phyloP scores from a whole-genome alignment of 1,284 basidiomycete genomes.

The Apiotrichum gamsii region DNA sequence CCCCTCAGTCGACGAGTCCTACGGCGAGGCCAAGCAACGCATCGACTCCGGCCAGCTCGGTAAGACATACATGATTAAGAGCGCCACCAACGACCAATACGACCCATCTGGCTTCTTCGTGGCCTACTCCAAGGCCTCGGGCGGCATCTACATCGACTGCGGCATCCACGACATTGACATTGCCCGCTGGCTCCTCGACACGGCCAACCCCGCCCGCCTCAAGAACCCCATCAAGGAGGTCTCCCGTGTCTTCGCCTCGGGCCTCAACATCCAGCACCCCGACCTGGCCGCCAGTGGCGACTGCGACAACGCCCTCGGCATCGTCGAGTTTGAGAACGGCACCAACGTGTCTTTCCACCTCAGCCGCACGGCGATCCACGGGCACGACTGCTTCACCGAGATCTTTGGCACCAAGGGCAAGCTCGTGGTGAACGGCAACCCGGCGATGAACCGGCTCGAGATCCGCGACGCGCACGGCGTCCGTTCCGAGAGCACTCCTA shows the following conservation, averaged over 20 bases:
- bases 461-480: constrained; percentile 31
- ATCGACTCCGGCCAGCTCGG: constrained; percentile 24
- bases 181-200: constrained; percentile 23
- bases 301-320: constrained; percentile 27
- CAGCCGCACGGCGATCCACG: constrained; percentile 25
- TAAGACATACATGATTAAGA: constrained; percentile 23
- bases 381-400: constrained; percentile 29
- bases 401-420: constrained; percentile 29
- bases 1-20: constrained; percentile 30
- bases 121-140: constrained; percentile 24
- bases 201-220: not conserved
- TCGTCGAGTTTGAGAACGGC: constrained; percentile 25
- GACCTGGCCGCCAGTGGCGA: constrained; percentile 25
- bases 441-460: constrained; percentile 23
- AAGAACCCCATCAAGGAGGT: constrained; percentile 21
- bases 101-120: constrained; percentile 36
- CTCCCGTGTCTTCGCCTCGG: constrained; percentile 23
- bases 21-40: constrained; percentile 16
- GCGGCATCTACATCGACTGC: constrained; percentile 35
- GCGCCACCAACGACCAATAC: constrained; percentile 28
- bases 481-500: constrained; percentile 20
- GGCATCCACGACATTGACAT: constrained; percentile 39
- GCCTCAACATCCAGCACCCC: constrained; percentile 26
- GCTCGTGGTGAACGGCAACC: constrained; percentile 29
- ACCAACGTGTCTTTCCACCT: constrained; percentile 21